phyloP scores from a whole-genome alignment of 768 basidiomycete species.

The Trametes sanguinea region DNA sequence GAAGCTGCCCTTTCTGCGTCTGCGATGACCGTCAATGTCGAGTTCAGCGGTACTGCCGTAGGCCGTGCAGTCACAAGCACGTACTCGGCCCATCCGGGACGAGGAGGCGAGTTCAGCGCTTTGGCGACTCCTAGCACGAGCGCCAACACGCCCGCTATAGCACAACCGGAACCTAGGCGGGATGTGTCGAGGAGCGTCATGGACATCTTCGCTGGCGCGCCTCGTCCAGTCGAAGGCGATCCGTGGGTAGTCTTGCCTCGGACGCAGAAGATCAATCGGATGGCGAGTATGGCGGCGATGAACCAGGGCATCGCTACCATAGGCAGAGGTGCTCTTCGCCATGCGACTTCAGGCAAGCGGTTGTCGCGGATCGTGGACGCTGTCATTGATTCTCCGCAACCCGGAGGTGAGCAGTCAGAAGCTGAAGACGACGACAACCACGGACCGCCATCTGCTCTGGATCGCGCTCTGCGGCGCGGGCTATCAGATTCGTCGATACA shows the following conservation, averaged over 20 bases:
- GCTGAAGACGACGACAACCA: constrained; percentile 18
- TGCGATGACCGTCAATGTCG: constrained; percentile 92
- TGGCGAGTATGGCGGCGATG: constrained; percentile 4
- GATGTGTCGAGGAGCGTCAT: constrained; percentile 50
- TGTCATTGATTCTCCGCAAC: constrained; percentile 58
- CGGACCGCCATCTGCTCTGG: constrained; percentile 47
- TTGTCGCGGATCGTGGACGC: constrained; percentile 78
- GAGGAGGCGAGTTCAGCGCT: constrained; percentile 13
- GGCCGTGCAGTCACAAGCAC: constrained; percentile 56
- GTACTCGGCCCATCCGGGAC: constrained; percentile 28
- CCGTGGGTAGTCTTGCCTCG: constrained; percentile 73
- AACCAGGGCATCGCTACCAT: constrained; percentile 22
- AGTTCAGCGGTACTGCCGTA: constrained; percentile 78
- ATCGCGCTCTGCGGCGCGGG: constrained; percentile 75
- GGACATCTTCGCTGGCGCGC: constrained; percentile 93
- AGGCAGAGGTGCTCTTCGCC: constrained; percentile 27
- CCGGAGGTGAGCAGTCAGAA: constrained; percentile 39
- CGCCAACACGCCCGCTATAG: constrained; percentile 9
- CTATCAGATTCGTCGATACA: constrained; percentile 92
- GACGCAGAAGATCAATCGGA: constrained; percentile 5
- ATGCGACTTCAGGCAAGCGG: constrained; percentile 32
- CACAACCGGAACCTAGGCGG: constrained; percentile 18
- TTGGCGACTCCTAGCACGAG: constrained; percentile 13
- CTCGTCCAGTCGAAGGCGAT: constrained; percentile 49
- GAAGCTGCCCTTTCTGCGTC: constrained; percentile 85